Percentiles rank a stretch among this genome's conserved stretches.
Conservation (phyloP, 2,329 filamentous ascomycete genomes). For the Penicillium sp. region DNA sequence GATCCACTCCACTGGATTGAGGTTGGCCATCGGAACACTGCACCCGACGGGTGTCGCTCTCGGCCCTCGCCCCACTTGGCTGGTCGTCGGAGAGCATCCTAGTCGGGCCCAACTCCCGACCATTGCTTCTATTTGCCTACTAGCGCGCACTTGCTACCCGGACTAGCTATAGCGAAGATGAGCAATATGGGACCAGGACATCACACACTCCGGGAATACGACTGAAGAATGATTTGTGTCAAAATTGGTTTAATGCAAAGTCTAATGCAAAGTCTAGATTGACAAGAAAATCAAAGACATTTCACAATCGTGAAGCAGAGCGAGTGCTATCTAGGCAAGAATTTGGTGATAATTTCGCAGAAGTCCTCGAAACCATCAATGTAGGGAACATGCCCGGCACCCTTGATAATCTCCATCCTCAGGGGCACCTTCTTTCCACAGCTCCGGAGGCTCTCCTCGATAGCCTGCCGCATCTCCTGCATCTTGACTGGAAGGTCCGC, state of each 20-base stretch:
- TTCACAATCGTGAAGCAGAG: constrained; percentile 1
- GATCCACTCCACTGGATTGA: too few relatives aligned
- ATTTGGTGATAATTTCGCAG: constrained; percentile 5
- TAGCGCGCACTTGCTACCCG: background rate
- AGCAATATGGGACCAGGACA: too few relatives aligned
- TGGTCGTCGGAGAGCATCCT: too few relatives aligned
- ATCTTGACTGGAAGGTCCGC: constrained; percentile 43
- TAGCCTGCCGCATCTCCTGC: constrained; percentile 37
- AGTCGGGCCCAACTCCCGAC: background rate
- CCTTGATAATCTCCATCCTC: constrained; percentile 7
- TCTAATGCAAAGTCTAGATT: constrained; percentile 1
- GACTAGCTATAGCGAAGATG: too few relatives aligned
- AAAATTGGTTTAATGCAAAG: background rate
- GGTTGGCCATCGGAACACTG: constrained; percentile 4
- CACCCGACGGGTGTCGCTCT: constrained; percentile 1
- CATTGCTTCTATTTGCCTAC: constrained; percentile 3
- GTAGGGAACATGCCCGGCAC: constrained; percentile 7
- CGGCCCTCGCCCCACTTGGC: too few relatives aligned
- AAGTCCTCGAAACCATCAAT: constrained; percentile 7
- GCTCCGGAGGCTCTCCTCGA: constrained; percentile 26
- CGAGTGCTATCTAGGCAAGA: constrained; percentile 1
- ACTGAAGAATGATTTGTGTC: background rate
- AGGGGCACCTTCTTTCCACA: constrained; percentile 6
- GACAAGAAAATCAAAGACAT: background rate
- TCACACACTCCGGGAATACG: too few relatives aligned